These are phyloP conservation scores for Melaleuca alternifolia DNA, from an alignment of 345 rosid genomes.

Conservation along the genomic window DNA sequence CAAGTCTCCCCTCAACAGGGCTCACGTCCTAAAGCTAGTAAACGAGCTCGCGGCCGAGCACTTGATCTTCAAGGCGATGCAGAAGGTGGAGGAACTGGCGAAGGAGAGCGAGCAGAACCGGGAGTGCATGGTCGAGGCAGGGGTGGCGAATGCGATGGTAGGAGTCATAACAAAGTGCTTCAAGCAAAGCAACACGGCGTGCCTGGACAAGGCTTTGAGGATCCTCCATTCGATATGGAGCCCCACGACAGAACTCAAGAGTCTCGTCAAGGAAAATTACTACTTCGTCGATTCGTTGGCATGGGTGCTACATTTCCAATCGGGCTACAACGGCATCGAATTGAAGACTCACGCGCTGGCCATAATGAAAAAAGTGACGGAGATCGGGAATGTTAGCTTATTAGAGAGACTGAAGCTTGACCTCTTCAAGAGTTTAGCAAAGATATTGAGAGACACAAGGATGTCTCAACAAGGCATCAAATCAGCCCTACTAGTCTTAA, in stretches of 20 bases:
- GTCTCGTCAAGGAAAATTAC: conserved; percentile 11
- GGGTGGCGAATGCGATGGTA: conserved; percentile 12
- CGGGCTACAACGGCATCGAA: not conserved
- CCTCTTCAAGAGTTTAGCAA: conserved; percentile 12
- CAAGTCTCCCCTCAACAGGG: conserved; percentile 12
- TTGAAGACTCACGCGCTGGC: conserved; percentile 15
- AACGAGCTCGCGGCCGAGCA: conserved; percentile 12
- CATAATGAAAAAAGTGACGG: conserved; percentile 10
- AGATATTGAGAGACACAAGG: not conserved
- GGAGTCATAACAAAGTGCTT: conserved; percentile 9
- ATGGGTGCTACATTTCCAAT: conserved; percentile 13
- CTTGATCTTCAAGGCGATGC: not conserved
- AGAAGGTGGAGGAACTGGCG: conserved; percentile 20
- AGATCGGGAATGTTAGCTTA: not conserved
- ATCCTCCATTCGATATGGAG: conserved; percentile 20
- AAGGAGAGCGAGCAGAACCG: conserved; percentile 20
- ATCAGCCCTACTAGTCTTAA: conserved; percentile 21
- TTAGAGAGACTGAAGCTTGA: conserved; percentile 18
- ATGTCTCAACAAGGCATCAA: conserved; percentile 21
- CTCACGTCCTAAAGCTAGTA: conserved; percentile 12
- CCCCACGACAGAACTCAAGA: conserved; percentile 13
- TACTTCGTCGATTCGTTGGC: conserved; percentile 25
- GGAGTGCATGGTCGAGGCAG: conserved; percentile 21
- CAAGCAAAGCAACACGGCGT: not conserved
- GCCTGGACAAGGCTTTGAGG: conserved; percentile 27